A percentile compares a stretch with the other conserved stretches of the same genome.
Evolutionary conservation across 2,329 filamentous ascomycete genomes (phyloP).

Genomic region (Fusarium nisikadoi): DNA sequence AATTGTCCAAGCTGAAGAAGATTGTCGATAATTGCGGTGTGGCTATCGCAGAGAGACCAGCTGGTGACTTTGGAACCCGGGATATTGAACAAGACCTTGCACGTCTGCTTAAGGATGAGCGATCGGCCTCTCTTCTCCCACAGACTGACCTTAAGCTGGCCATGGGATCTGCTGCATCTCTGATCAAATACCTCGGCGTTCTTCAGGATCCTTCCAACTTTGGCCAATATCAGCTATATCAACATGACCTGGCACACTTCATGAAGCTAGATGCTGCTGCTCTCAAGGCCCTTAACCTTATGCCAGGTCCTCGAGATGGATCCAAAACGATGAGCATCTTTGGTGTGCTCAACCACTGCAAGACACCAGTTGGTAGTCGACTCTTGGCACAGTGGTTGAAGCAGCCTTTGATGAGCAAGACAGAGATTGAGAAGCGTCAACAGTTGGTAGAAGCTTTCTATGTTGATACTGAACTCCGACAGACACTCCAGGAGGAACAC

Average conservation of each 20-base stretch:
- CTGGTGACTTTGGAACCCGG: conserved; percentile 82
- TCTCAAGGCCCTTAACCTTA: conserved; percentile 92
- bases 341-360: conserved; percentile 95
- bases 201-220: conserved; percentile 95
- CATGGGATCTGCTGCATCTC: conserved; percentile 91
- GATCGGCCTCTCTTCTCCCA: conserved; percentile 78
- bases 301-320: conserved; percentile 94
- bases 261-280: conserved; percentile 99
- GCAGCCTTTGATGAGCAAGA: conserved; percentile 91
- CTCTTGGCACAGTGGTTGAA: conserved; percentile 96
- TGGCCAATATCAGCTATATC: conserved; percentile 95
- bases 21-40: conserved; percentile 95
- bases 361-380: conserved; percentile 91
- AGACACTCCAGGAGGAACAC: conserved; percentile 97
- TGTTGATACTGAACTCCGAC: conserved; percentile 89
- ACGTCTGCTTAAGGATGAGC: conserved; percentile 87
- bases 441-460: conserved; percentile 96
- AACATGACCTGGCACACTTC: conserved; percentile 95
- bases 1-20: conserved; percentile 84
- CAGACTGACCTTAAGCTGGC: conserved; percentile 94
- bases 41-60: conserved; percentile 83
- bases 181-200: conserved; percentile 94
- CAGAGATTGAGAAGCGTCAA: conserved; percentile 89
- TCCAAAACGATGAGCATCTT: conserved; percentile 98
- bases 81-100: conserved; percentile 97